Evolutionary conservation across 2,329 filamentous ascomycete species (phyloP).

Genomic region (Leptodontidium sp.): DNA sequence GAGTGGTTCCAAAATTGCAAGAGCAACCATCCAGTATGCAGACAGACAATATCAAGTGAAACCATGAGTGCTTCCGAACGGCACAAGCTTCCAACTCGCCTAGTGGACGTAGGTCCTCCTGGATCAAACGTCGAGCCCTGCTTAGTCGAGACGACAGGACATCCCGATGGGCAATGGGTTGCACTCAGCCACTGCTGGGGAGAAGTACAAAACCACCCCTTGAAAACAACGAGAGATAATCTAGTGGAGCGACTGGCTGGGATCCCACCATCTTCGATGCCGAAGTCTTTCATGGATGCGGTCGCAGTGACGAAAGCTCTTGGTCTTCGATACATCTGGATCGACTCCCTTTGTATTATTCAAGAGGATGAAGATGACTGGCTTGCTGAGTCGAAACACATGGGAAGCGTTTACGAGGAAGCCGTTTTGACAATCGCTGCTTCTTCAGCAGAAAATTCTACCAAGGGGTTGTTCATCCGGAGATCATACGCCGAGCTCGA

Average conservation of each 20-base stretch:
- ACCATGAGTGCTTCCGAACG: not conserved
- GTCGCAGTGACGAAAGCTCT: not conserved
- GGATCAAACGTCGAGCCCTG: not conserved
- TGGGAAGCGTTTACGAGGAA: constrained; percentile 16
- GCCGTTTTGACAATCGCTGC: constrained; percentile 16
- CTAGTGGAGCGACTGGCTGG: not conserved
- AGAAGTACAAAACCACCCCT: not conserved
- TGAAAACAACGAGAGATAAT: constrained; percentile 11
- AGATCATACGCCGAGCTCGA: not conserved
- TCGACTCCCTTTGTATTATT: constrained; percentile 20
- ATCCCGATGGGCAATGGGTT: constrained; percentile 6
- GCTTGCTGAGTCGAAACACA: constrained; percentile 10
- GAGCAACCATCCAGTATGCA: constrained; percentile 1
- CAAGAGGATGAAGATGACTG: constrained; percentile 20
- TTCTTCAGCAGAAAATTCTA: not conserved
- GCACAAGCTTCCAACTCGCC: constrained; percentile 12
- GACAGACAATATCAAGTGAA: not conserved
- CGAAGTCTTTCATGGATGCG: constrained; percentile 12
- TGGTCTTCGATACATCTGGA: constrained; percentile 13
- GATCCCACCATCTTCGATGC: not conserved
- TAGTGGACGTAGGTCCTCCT: not conserved
- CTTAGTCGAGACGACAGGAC: not conserved
- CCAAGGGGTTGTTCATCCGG: not conserved
- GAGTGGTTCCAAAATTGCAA: constrained; percentile 7
- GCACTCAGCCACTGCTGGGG: constrained; percentile 23